Conservation (phyloP, 139 green algal genomes). For the Eudorina sp. region DNA sequence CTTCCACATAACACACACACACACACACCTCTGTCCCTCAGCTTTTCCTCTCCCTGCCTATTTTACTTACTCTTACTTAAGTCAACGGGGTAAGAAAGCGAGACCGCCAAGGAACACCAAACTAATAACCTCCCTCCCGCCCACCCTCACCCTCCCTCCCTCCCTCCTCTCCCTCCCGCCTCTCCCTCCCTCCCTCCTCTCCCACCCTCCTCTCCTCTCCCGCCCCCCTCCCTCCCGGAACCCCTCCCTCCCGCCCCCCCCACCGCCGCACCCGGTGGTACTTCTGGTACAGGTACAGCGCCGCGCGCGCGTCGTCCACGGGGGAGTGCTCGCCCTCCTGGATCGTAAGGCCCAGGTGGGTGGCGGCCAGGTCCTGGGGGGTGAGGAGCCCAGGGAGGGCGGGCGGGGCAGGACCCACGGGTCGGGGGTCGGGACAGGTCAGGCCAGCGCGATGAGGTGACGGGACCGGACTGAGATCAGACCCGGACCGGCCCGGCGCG, state of each 20-base stretch:
- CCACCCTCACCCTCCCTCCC: background rate
- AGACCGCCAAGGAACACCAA: too few relatives aligned
- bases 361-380: conserved; percentile 22
- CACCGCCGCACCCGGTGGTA: conserved; percentile 40
- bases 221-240: background rate
- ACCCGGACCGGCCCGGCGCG: too few relatives aligned
- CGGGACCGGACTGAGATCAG: too few relatives aligned
- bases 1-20: too few relatives aligned
- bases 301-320: conserved; percentile 76
- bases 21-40: too few relatives aligned
- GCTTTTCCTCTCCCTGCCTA: too few relatives aligned
- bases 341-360: conserved; percentile 81
- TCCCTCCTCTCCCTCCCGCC: too few relatives aligned
- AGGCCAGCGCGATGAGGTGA: too few relatives aligned
- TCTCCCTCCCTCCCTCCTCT: too few relatives aligned
- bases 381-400: background rate
- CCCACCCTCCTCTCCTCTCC: background rate
- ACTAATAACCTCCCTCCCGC: too few relatives aligned
- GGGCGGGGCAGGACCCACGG: background rate
- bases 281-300: conserved; percentile 84
- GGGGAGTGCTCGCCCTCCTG: conserved; percentile 63
- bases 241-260: background rate
- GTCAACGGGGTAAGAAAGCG: too few relatives aligned
- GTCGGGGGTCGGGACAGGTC: background rate
- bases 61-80: too few relatives aligned